Conservation (phyloP, 2,329 filamentous ascomycete genomes). For the Stromatinia cepivora region DNA sequence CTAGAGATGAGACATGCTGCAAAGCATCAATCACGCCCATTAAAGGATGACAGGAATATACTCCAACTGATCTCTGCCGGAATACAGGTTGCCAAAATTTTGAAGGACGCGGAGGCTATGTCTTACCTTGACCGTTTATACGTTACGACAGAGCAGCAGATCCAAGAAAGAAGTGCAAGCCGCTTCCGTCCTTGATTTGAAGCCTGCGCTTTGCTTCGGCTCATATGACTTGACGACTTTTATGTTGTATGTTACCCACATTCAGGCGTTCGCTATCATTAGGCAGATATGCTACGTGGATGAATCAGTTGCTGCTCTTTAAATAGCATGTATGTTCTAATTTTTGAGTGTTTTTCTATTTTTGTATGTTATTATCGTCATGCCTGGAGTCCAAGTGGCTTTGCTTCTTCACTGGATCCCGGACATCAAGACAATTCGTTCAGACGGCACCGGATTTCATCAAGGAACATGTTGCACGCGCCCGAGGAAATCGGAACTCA, state of each 20-base stretch:
- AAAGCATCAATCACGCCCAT: slow-evolving; percentile 77
- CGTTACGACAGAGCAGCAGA: slow-evolving; percentile 76
- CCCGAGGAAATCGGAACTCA: neutral
- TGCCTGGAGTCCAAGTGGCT: neutral
- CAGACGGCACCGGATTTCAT: neutral
- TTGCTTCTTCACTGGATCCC: neutral
- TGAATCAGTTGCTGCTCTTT: neutral
- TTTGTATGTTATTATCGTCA: neutral
- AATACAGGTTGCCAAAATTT: slow-evolving; percentile 82
- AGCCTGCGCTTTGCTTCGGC: slow-evolving; percentile 19
- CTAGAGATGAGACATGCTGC: slow-evolving; percentile 84
- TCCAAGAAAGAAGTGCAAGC: slow-evolving; percentile 61
- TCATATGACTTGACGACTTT: slow-evolving; percentile 32
- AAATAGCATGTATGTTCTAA: neutral
- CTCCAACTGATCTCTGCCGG: slow-evolving; percentile 84
- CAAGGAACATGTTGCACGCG: neutral
- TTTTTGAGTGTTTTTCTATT: slow-evolving; percentile 1
- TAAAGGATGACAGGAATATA: slow-evolving; percentile 88
- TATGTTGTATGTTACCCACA: slow-evolving; percentile 28
- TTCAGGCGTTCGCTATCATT: slow-evolving; percentile 3
- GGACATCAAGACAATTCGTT: neutral
- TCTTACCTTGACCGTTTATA: slow-evolving; percentile 69
- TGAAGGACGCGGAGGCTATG: slow-evolving; percentile 60
- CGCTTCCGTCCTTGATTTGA: slow-evolving; percentile 35
- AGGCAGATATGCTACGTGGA: neutral